phyloP scores from a whole-genome alignment of 768 basidiomycete species.

The Lactarius quietus region DNA sequence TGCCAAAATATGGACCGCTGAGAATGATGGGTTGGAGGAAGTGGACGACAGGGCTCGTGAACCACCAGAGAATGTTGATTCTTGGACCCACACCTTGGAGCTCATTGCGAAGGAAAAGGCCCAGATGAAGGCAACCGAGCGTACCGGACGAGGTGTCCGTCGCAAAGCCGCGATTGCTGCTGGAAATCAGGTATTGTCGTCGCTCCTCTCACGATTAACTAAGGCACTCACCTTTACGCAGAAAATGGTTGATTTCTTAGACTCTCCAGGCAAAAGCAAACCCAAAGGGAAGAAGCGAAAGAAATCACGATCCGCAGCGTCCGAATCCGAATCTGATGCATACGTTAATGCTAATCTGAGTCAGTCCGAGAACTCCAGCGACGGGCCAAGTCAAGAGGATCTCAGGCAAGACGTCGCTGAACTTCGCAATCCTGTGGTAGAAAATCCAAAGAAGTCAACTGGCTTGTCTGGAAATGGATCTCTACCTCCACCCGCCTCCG shows the following conservation, averaged over 20 bases:
- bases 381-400: not conserved
- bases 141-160: conserved; percentile 70
- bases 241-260: conserved; percentile 35
- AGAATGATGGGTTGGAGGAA: conserved; percentile 68
- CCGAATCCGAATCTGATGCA: conserved; percentile 43
- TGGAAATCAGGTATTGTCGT: conserved; percentile 39
- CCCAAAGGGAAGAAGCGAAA: conserved; percentile 35
- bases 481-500: not conserved
- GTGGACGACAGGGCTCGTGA: conserved; percentile 49
- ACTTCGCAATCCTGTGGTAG: not conserved
- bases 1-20: conserved; percentile 89
- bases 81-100: conserved; percentile 74
- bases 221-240: conserved; percentile 17
- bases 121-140: conserved; percentile 45
- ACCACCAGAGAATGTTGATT: conserved; percentile 53
- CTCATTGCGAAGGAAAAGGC: conserved; percentile 46
- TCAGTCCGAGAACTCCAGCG: conserved; percentile 16
- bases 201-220: not conserved
- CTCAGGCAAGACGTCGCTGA: not conserved
- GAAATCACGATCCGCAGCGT: conserved; percentile 31
- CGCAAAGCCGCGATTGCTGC: conserved; percentile 58
- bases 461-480: not conserved
- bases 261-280: conserved; percentile 37
- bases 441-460: not conserved
- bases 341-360: conserved; percentile 31